phyloP scores from a whole-genome alignment of 805 yeast species.

The Saccharomyces mikatae region DNA sequence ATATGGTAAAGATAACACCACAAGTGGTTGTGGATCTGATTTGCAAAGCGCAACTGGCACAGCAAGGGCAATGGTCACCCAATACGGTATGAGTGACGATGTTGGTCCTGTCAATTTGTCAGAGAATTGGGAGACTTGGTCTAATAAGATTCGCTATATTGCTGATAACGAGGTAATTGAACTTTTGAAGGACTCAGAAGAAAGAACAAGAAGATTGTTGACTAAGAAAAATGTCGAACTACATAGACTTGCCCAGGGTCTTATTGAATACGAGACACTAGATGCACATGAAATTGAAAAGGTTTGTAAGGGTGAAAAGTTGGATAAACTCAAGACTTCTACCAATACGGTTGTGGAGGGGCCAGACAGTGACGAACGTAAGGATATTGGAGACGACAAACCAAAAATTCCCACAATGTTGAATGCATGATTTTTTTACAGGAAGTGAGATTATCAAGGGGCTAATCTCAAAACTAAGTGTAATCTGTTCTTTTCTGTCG shows the following conservation, averaged over 20 bases:
- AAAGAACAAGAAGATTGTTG: slow-evolving; percentile 66
- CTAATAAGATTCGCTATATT: slow-evolving; percentile 73
- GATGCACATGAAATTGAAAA: slow-evolving; percentile 85
- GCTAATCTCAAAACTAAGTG: neutral
- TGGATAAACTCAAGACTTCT: slow-evolving; percentile 58
- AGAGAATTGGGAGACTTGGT: slow-evolving; percentile 94
- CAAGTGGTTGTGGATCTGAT: slow-evolving; percentile 93
- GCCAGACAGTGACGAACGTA: slow-evolving; percentile 40
- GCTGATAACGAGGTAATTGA: slow-evolving; percentile 90
- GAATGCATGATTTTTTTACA: slow-evolving; percentile 15
- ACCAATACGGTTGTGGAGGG: slow-evolving; percentile 70
- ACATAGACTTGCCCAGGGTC: slow-evolving; percentile 82
- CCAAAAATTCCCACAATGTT: slow-evolving; percentile 27
- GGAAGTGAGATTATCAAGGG: neutral
- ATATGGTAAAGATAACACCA: slow-evolving; percentile 85
- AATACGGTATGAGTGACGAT: slow-evolving; percentile 90
- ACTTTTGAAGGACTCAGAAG: slow-evolving; percentile 65
- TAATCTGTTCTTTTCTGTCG: neutral
- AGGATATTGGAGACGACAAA: slow-evolving; percentile 30
- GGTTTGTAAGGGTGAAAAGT: slow-evolving; percentile 70
- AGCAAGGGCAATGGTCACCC: slow-evolving; percentile 94
- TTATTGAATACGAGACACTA: slow-evolving; percentile 90
- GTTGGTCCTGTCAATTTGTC: slow-evolving; percentile 88
- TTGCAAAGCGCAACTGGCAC: slow-evolving; percentile 81
- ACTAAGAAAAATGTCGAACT: slow-evolving; percentile 58